A percentile compares a stretch with the other conserved stretches of the same genome.
These are phyloP conservation scores for Ophiostoma perfectum DNA, from an alignment of 2,329 filamentous ascomycete species.

Conservation along the genomic window DNA sequence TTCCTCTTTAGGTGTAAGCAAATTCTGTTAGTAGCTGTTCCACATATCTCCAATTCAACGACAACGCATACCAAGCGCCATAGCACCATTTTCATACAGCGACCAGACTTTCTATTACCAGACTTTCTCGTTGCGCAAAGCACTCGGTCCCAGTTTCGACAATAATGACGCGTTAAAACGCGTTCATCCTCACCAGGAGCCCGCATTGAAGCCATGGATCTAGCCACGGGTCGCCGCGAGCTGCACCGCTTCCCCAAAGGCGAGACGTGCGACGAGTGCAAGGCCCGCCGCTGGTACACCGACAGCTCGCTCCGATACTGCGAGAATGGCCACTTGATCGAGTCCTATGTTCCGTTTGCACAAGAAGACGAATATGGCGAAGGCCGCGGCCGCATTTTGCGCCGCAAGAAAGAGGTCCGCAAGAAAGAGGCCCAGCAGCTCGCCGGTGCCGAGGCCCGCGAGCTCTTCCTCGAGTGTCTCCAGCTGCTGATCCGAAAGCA, in stretches of 20 bases:
- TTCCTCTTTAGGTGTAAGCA: constrained; percentile 21
- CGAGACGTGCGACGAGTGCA: constrained; percentile 59
- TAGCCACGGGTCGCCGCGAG: constrained; percentile 35
- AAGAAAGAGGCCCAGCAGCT: constrained; percentile 53
- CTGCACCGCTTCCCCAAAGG: constrained; percentile 49
- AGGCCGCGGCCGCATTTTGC: constrained; percentile 46
- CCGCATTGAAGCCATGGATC: constrained; percentile 33
- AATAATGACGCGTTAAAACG: background rate
- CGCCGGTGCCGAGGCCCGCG: constrained; percentile 61
- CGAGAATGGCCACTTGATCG: constrained; percentile 71
- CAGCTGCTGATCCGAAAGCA: constrained; percentile 84
- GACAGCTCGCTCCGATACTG: constrained; percentile 76
- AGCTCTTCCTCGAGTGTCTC: constrained; percentile 76
- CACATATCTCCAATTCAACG: constrained; percentile 14
- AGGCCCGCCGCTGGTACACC: constrained; percentile 64
- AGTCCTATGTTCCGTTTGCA: constrained; percentile 50
- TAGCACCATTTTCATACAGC: too few species aligned
- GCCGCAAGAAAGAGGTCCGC: constrained; percentile 53
- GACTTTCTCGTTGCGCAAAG: too few species aligned
- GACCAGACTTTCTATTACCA: too few species aligned
- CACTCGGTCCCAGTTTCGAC: too few species aligned
- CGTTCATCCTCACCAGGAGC: background rate
- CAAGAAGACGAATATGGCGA: constrained; percentile 60
- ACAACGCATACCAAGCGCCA: too few species aligned
- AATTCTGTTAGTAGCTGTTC: constrained; percentile 16